Evolutionary conservation across 345 rosid genomes (phyloP).

Genomic region (Salix exigua): DNA sequence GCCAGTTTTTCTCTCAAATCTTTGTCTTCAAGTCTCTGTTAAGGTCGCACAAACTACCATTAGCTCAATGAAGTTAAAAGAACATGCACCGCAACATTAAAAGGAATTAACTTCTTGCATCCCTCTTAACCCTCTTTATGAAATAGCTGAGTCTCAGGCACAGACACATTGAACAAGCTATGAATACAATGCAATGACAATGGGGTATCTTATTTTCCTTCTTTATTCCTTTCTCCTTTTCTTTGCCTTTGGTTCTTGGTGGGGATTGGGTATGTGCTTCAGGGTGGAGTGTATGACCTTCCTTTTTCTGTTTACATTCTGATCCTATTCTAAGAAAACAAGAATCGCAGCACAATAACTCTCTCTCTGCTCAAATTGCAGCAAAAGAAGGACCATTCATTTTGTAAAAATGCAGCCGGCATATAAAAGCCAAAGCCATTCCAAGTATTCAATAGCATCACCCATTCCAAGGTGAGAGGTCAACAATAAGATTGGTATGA

Average conservation of each 20-base stretch:
- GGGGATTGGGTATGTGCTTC: neutral
- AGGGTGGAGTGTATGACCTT: neutral
- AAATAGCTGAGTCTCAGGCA: neutral
- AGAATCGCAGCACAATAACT: neutral
- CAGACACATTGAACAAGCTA: neutral
- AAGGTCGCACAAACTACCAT: conserved; percentile 6
- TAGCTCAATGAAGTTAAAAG: neutral
- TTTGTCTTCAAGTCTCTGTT: conserved; percentile 64
- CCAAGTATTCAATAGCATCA: neutral
- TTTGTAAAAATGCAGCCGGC: neutral
- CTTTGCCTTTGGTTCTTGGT: neutral
- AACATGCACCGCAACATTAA: neutral
- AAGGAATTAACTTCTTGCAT: neutral
- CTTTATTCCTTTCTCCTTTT: neutral
- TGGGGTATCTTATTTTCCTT: neutral
- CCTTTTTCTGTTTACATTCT: neutral
- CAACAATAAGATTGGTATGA: neutral
- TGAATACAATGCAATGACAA: neutral
- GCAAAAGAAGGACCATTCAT: neutral
- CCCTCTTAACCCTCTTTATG: neutral
- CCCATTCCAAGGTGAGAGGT: neutral
- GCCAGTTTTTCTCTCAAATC: conserved; percentile 54
- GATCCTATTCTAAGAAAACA: neutral
- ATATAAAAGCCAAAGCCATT: neutral
- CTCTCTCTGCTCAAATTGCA: neutral